Base-by-base conservation (phyloP, 257 asterid genomes). In the Nicotiana obtusifolia region DNA sequence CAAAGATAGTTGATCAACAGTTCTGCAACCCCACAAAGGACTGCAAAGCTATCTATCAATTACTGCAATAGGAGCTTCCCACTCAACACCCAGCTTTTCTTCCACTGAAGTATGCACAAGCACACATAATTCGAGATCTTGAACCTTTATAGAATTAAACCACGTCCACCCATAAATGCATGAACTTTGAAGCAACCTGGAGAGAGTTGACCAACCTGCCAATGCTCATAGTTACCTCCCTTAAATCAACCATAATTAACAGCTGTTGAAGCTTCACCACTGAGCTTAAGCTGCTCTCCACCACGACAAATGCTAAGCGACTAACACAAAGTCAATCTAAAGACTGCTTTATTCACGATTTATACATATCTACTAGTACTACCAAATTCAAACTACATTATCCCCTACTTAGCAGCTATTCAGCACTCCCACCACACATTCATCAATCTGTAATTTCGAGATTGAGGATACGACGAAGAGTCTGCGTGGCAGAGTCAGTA, bases 391-490 rank as follows among this genome's bases (percentile, higher is more conserved):
- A 85, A 87, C 84, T 78, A 88, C 76, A 78, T 60, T 60, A 20
- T 57, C 76, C 86, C 85, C 75, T 86, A 87, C 85, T 86, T 84
- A 89, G 89, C 83, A 87, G 91, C 89, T 84, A 86, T 49, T 61
- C 44, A 66, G 35, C 82, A 64, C 84, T 89, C 86, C 87, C 83
- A 64, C 11, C 65, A 49, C 71, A 85, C 73, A 88, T 85, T 78
- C 91, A 92, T 89, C 76, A 90, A 85, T 90, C 95, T 24, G 88
- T 61, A 28, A 84, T 82, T 82, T 96, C 94, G 82, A 96, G 98
- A 89, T 96, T 96, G 88, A 96, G 98, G 64, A 96, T 96, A 89
- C 98, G 97, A 81, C 98, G 90, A 81, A 96, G 97, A 81, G 93
- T 89, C 92, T 90, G 87, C 4, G 98, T 94, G 81, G 97, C 98